Conservation (phyloP, 768 basidiomycete genomes). For the Galerina sulciceps region DNA sequence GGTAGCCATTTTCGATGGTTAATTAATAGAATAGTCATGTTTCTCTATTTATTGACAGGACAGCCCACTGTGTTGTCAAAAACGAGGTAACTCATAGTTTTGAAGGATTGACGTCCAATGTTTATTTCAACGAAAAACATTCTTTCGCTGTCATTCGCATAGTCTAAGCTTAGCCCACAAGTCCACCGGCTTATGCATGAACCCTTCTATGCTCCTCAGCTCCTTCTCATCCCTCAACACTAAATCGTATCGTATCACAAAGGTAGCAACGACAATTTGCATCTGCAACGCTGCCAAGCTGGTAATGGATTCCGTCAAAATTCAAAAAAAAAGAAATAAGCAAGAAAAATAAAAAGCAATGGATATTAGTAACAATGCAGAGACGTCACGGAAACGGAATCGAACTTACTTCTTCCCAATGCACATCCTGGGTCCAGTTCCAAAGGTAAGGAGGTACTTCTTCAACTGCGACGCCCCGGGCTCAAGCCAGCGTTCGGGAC, state of each 20-base stretch:
- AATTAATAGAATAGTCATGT: too few species aligned
- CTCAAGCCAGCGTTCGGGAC: conserved; percentile 5
- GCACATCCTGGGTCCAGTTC: background rate
- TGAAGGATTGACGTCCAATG: too few species aligned
- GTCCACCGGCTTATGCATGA: conserved; percentile 10
- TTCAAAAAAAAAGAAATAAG: background rate
- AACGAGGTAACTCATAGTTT: too few species aligned
- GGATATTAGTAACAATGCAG: background rate
- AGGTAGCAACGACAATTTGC: conserved; percentile 2
- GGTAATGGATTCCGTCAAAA: too few species aligned
- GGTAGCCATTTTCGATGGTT: too few species aligned
- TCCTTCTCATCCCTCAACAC: background rate
- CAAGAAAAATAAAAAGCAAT: background rate
- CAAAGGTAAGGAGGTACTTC: conserved; percentile 6
- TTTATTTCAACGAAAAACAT: too few species aligned
- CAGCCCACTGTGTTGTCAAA: too few species aligned
- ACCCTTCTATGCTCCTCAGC: conserved; percentile 2
- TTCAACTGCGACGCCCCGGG: background rate
- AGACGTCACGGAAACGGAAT: background rate
- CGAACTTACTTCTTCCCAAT: conserved; percentile 5
- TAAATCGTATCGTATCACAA: conserved; percentile 5
- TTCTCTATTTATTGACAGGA: too few species aligned
- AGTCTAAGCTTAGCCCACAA: conserved; percentile 1
- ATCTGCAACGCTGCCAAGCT: conserved; percentile 3
- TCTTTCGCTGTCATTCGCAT: background rate